Percentiles rank a stretch among this genome's conserved stretches.
Conservation (phyloP, 345 rosid genomes). For the Combretum micranthum region DNA sequence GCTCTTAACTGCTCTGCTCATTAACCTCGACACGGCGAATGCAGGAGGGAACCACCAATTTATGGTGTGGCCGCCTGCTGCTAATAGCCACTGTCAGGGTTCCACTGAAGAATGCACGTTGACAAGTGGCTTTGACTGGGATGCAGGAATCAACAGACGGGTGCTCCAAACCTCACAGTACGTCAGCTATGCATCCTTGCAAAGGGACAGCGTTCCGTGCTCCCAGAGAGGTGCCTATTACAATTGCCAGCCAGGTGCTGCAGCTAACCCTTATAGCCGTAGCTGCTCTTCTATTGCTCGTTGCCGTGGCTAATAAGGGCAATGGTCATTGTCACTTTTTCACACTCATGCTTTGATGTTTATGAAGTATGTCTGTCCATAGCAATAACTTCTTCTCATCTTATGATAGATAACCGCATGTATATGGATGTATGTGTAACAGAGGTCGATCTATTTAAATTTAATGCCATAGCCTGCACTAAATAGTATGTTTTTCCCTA, state of each 20-base stretch:
- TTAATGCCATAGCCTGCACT: too few relatives aligned
- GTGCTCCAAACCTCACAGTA: conserved; percentile 54
- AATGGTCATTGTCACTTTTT: too few relatives aligned
- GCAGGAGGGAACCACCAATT: conserved; percentile 18
- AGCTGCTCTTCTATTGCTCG: conserved; percentile 66
- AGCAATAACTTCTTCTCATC: not conserved
- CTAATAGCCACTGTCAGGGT: conserved; percentile 34
- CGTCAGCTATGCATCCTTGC: conserved; percentile 70
- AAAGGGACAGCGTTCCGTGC: conserved; percentile 60
- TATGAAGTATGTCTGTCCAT: conserved; percentile 3
- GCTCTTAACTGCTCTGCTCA: conserved; percentile 14
- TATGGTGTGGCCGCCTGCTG: conserved; percentile 28
- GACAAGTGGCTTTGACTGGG: conserved; percentile 43
- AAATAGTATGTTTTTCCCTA: too few relatives aligned
- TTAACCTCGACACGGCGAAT: conserved; percentile 15
- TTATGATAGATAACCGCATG: too few relatives aligned
- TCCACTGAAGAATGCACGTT: conserved; percentile 49
- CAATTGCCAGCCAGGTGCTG: conserved; percentile 64
- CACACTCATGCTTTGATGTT: too few relatives aligned
- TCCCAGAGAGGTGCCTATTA: conserved; percentile 78
- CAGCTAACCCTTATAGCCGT: conserved; percentile 75
- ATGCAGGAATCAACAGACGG: conserved; percentile 55
- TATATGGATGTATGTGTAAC: too few relatives aligned
- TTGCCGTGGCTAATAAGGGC: conserved; percentile 40
- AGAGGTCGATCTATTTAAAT: too few relatives aligned